Conservation (phyloP, 2,329 filamentous ascomycete genomes). For the Aspergillus persii region DNA sequence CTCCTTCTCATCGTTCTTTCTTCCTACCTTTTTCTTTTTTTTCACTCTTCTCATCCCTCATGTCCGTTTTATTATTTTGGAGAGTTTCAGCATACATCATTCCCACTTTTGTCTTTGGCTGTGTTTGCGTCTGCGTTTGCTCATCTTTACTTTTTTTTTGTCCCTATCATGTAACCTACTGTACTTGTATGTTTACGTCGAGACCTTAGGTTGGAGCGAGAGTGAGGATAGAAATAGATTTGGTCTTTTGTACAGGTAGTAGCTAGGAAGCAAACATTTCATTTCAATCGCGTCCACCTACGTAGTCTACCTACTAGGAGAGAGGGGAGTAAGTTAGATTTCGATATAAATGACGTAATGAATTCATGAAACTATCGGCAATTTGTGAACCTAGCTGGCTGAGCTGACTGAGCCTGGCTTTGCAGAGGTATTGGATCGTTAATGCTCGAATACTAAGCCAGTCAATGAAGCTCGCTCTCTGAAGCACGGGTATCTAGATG, state of each 20-base stretch:
- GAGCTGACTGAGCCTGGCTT: too few species aligned
- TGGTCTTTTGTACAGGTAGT: slow-evolving; percentile 16
- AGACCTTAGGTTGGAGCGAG: slow-evolving; percentile 15
- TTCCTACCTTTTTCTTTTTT: neutral
- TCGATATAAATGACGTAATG: too few species aligned
- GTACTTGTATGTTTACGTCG: slow-evolving; percentile 26
- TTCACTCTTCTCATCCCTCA: neutral
- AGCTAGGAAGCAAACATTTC: too few species aligned
- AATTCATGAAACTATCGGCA: too few species aligned
- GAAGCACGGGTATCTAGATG: too few species aligned
- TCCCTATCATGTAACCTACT: slow-evolving; percentile 26
- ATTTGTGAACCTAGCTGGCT: too few species aligned
- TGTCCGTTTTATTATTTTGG: slow-evolving; percentile 2
- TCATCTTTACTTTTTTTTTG: neutral
- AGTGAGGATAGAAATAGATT: slow-evolving; percentile 26
- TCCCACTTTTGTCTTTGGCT: slow-evolving; percentile 5
- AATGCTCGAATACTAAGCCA: too few species aligned
- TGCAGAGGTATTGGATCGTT: too few species aligned
- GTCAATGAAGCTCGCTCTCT: too few species aligned
- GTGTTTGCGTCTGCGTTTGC: neutral
- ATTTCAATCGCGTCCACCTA: too few species aligned
- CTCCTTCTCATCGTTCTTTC: neutral
- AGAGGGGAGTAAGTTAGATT: too few species aligned
- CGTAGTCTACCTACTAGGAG: too few species aligned
- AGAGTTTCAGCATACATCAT: slow-evolving; percentile 11